Percentiles rank a stretch among this genome's conserved stretches.
Conservation (phyloP, 1,284 basidiomycete genomes). For the Ceratobasidium sp. region DNA sequence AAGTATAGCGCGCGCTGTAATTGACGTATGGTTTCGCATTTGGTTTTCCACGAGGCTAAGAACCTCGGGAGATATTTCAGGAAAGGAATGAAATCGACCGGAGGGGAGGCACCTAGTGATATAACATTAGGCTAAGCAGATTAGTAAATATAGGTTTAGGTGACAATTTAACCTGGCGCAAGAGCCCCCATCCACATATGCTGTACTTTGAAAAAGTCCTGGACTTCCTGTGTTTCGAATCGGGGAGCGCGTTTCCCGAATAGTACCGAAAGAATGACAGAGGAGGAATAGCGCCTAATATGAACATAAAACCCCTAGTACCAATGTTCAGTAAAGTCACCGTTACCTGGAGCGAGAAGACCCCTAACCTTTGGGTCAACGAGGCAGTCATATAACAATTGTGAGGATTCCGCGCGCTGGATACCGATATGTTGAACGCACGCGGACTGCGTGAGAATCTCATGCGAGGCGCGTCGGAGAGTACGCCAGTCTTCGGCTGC, state of each 20-base stretch:
- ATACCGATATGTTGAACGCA: constrained; percentile 49
- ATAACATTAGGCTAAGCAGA: background rate
- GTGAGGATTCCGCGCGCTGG: constrained; percentile 53
- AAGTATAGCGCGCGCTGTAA: constrained; percentile 50
- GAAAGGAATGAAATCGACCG: constrained; percentile 54
- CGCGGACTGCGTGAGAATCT: constrained; percentile 51
- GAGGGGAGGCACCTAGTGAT: constrained; percentile 51
- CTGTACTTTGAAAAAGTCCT: constrained; percentile 1
- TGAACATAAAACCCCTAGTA: constrained; percentile 3
- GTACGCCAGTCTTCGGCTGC: constrained; percentile 52
- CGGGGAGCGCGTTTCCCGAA: constrained; percentile 17
- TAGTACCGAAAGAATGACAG: constrained; percentile 27
- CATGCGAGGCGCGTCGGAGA: constrained; percentile 51
- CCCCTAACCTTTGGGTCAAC: constrained; percentile 51
- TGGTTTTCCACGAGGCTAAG: constrained; percentile 54
- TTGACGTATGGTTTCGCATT: constrained; percentile 47
- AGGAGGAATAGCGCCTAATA: background rate
- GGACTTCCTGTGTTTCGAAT: background rate
- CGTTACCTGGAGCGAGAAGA: background rate
- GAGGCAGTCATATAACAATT: constrained; percentile 53
- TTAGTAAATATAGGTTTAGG: constrained; percentile 35
- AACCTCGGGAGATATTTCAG: constrained; percentile 54
- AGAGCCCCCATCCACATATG: constrained; percentile 25
- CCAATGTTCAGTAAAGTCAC: background rate
- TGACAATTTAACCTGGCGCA: background rate